These are phyloP conservation scores for Clonostachys chloroleuca DNA, from an alignment of 2,329 filamentous ascomycete genomes.

Conservation along the genomic window DNA sequence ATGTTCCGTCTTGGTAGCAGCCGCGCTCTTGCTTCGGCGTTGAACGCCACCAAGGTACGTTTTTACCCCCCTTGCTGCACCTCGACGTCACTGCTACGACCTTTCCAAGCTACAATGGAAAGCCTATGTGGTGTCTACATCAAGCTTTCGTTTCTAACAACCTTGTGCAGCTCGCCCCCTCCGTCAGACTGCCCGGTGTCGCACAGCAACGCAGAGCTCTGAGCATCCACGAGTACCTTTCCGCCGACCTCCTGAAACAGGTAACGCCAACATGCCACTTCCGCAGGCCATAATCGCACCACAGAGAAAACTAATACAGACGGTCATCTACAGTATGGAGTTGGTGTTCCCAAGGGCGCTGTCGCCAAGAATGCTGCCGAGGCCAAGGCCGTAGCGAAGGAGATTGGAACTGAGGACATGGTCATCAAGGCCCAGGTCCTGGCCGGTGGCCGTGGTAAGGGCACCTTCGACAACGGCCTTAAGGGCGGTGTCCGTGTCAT, in stretches of 20 bases:
- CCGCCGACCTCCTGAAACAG: conserved; percentile 81
- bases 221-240: conserved; percentile 98
- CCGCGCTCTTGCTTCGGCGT: conserved; percentile 73
- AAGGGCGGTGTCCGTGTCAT: conserved; percentile 98
- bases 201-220: conserved; percentile 82
- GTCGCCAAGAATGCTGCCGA: conserved; percentile 81
- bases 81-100: neutral
- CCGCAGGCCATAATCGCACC: conserved; percentile 1
- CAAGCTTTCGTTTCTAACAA: conserved; percentile 6
- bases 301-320: neutral
- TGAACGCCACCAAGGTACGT: conserved; percentile 73
- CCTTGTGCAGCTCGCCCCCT: conserved; percentile 27
- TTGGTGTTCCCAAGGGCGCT: conserved; percentile 85
- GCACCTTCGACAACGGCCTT: conserved; percentile 94
- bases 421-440: conserved; percentile 99
- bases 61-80: neutral
- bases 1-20: conserved; percentile 90
- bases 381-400: conserved; percentile 86
- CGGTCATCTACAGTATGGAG: conserved; percentile 66
- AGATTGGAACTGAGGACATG: conserved; percentile 92
- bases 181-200: conserved; percentile 57
- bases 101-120: conserved; percentile 5
- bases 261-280: conserved; percentile 30
- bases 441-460: conserved; percentile 96
- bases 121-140: conserved; percentile 1